A percentile compares a stretch with the other conserved stretches of the same genome.
These are phyloP conservation scores for Trametes meyenii DNA, from an alignment of 768 basidiomycete genomes.

Conservation along the genomic window DNA sequence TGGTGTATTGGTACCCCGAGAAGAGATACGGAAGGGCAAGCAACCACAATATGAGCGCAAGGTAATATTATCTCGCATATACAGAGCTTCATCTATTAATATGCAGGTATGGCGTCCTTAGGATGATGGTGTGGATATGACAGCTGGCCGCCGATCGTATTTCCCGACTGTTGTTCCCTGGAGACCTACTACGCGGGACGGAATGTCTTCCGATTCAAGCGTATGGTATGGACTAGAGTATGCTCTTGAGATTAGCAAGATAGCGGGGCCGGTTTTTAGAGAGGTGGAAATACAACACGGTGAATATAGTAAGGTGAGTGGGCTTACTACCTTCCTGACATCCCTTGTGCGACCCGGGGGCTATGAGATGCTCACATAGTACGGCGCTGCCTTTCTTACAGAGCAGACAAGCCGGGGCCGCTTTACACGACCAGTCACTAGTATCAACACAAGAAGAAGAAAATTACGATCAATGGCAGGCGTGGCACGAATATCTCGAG, in stretches of 20 bases:
- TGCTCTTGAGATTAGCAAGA: conserved; percentile 43
- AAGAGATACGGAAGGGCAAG: too few relatives aligned
- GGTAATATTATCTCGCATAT: too few relatives aligned
- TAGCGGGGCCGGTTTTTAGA: conserved; percentile 20
- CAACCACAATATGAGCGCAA: too few relatives aligned
- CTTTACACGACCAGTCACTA: background rate
- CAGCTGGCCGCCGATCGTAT: too few relatives aligned
- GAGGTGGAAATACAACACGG: conserved; percentile 21
- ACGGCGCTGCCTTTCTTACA: conserved; percentile 15
- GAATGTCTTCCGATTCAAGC: conserved; percentile 29
- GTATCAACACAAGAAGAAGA: background rate
- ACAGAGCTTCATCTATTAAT: background rate
- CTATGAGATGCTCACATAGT: background rate
- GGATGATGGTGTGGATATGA: too few relatives aligned
- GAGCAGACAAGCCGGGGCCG: conserved; percentile 51
- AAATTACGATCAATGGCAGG: background rate
- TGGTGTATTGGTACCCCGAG: too few relatives aligned
- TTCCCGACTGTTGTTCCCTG: too few relatives aligned
- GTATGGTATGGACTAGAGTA: conserved; percentile 51
- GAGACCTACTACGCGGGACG: too few relatives aligned
- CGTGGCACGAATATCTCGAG: background rate
- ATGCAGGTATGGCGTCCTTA: too few relatives aligned
- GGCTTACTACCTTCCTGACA: too few relatives aligned
- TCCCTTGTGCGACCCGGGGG: too few relatives aligned
- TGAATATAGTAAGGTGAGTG: conserved; percentile 43